phyloP scores from a whole-genome alignment of 2,329 filamentous ascomycete species.

The Helminthosporium solani region DNA sequence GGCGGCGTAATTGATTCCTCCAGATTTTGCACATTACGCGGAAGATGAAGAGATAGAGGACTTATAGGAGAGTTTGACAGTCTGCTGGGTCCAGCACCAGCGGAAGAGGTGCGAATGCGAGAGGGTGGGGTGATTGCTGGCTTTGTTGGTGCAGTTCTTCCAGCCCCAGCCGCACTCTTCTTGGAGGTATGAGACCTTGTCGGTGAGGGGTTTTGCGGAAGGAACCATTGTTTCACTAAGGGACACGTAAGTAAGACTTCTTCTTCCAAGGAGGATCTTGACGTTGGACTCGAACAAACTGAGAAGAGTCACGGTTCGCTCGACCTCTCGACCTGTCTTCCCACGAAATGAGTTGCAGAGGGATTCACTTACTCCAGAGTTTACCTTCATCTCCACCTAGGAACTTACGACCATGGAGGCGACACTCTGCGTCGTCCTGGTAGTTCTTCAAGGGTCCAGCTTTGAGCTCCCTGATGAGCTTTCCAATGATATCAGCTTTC shows the following conservation, averaged over 20 bases:
- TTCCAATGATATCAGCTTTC: neutral
- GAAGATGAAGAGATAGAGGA: neutral
- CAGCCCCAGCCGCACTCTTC: neutral
- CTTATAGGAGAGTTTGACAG: neutral
- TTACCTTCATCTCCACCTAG: neutral
- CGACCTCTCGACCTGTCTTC: neutral
- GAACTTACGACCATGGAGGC: neutral
- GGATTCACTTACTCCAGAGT: neutral
- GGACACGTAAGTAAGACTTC: neutral
- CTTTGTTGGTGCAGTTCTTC: neutral
- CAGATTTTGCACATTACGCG: neutral
- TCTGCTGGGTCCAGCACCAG: neutral
- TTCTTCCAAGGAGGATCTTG: neutral
- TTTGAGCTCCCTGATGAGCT: constrained; percentile 1
- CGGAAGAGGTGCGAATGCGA: neutral
- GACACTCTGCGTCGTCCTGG: neutral
- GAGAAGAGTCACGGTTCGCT: no score
- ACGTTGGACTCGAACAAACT: no score
- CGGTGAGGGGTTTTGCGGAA: neutral
- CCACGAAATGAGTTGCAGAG: neutral
- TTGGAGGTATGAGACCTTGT: neutral
- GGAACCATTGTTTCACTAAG: neutral
- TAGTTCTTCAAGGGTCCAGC: neutral
- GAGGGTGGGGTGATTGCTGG: neutral
- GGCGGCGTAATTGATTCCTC: neutral